phyloP scores from a whole-genome alignment of 129 eudicot genomes.

The Arctium lappa region DNA sequence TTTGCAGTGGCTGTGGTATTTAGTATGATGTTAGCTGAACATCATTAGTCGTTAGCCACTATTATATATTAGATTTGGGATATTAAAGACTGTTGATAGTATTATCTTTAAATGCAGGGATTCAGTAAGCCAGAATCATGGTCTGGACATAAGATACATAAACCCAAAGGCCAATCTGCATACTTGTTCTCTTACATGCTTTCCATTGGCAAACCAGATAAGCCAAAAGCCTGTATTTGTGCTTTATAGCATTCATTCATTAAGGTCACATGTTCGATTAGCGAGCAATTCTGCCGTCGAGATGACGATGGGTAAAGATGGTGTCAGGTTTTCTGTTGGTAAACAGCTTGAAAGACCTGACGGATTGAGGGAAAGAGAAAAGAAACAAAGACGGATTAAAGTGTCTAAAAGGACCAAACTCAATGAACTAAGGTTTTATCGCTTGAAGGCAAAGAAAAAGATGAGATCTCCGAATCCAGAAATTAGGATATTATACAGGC shows the following conservation, averaged over 20 bases:
- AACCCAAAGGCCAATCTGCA: constrained; percentile 15
- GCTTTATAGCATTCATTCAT: constrained; percentile 16
- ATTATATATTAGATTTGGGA: neutral
- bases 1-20: neutral
- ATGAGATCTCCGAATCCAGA: constrained; percentile 94
- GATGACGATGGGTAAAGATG: constrained; percentile 53
- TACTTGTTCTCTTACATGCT: constrained; percentile 10
- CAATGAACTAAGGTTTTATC: constrained; percentile 79
- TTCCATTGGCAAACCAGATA: constrained; percentile 17
- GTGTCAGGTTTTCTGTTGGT: constrained; percentile 59
- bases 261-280: constrained; percentile 42
- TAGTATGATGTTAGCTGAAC: neutral
- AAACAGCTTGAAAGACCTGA: constrained; percentile 25
- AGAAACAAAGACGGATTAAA: constrained; percentile 20
- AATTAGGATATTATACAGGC: constrained; percentile 79
- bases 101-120: constrained; percentile 37
- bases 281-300: constrained; percentile 56
- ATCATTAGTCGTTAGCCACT: neutral
- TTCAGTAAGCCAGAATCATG: constrained; percentile 6
- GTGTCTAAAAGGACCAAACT: constrained; percentile 68
- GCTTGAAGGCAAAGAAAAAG: constrained; percentile 92
- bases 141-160: constrained; percentile 20
- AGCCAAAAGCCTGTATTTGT: constrained; percentile 4
- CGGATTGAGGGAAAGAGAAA: constrained; percentile 26
- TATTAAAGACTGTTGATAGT: neutral